Base-by-base conservation (phyloP, 2,329 filamentous ascomycete species). In the Bipolaris oryzae region DNA sequence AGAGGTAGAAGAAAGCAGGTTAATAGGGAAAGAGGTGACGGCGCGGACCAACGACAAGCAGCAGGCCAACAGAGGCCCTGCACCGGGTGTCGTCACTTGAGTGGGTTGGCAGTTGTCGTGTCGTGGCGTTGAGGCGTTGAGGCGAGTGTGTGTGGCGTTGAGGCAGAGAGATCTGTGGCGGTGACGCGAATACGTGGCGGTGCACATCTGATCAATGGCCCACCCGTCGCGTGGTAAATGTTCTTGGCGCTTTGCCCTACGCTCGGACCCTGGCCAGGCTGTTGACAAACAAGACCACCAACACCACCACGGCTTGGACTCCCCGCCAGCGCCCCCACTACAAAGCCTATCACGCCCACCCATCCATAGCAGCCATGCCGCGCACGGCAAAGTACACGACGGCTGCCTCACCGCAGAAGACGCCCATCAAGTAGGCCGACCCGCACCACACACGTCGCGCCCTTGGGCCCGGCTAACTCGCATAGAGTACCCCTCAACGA, bases 401-500 rank as follows among this genome's bases (percentile, higher is more conserved):
- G 50, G 63, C 66, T 48, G 78, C 78, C 45, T 84, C 81, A 58
- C 82, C 80, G 62, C 82, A 82, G 63, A 84, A 82, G 67, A 64
- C 68, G 35, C 61, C 69, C 10, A 67, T 73, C 11, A 74, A 69
- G 72, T 74, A 50, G 28, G 62, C 39, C 25, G 6, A 11, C 28
- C n/a, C 15, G 5, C 39, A 21, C 35, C 3, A 5, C 11, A 25
- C 23, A 28, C 48, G 38, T 35, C 20, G 13, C n/a, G 25, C 47
- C 15, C 23, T 23, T 16, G 28, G 18, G 7, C 16, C 18, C 33
- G 37, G 42, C 53, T 55, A 64, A 50, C 21, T 15, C 33, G 2
- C 16, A 21, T 69, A 96, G 92, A 75, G 96, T 99, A 58, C 93
- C 95, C 34, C 86, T 99, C 61, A 98, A 98, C 80, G 95, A 99